These are phyloP conservation scores for Candida germanica DNA, from an alignment of 805 yeast genomes.

Conservation along the genomic window DNA sequence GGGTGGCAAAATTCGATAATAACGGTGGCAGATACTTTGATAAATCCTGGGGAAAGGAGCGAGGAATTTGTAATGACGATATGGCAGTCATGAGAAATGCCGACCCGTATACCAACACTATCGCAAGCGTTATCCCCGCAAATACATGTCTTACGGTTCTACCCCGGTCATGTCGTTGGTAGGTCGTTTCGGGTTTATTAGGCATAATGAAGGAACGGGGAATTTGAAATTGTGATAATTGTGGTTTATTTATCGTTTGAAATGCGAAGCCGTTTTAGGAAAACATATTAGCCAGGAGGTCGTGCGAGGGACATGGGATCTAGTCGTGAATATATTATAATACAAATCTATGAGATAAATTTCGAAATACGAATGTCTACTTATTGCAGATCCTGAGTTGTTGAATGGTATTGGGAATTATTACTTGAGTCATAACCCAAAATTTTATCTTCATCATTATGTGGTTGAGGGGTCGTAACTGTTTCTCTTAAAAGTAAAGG, in stretches of 20 bases:
- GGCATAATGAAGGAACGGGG: too few relatives aligned
- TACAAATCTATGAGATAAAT: not conserved
- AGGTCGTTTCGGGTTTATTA: too few relatives aligned
- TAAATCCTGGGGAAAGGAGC: too few relatives aligned
- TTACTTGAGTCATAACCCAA: constrained; percentile 15
- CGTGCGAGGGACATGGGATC: too few relatives aligned
- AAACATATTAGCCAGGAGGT: too few relatives aligned
- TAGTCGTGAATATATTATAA: not conserved
- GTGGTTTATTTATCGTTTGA: too few relatives aligned
- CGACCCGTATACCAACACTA: constrained; percentile 36
- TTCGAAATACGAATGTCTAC: not conserved
- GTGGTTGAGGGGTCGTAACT: constrained; percentile 33
- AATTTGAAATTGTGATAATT: too few relatives aligned
- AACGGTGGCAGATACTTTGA: constrained; percentile 2
- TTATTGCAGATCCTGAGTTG: not conserved
- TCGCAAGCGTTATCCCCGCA: constrained; percentile 21
- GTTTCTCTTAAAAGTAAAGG: constrained; percentile 29
- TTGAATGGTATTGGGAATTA: not conserved
- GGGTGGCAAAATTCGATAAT: constrained; percentile 5
- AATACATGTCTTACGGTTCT: too few relatives aligned
- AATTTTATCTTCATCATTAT: constrained; percentile 25
- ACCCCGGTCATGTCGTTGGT: constrained; percentile 10
- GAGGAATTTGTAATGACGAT: not conserved
- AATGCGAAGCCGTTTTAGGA: too few relatives aligned
- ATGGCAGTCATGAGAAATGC: constrained; percentile 26